Conservation (phyloP, 805 yeast genomes). For the Sungouiozyma ichnusensis region DNA sequence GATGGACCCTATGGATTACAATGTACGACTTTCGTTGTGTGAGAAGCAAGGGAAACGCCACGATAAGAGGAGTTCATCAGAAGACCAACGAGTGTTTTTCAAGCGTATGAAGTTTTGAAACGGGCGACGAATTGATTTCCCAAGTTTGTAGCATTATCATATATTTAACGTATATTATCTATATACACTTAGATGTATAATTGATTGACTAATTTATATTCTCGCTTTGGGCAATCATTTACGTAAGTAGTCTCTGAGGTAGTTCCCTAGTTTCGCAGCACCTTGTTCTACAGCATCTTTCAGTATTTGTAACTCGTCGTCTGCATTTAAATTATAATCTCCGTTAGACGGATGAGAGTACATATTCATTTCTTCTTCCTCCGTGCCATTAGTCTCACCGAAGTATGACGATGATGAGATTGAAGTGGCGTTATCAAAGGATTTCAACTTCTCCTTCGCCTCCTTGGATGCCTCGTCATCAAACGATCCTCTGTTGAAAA, state of each 20-base stretch:
- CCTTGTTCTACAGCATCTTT: constrained; percentile 92
- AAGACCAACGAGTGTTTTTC: background rate
- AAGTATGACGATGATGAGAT: constrained; percentile 90
- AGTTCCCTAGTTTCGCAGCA: constrained; percentile 77
- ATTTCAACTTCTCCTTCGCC: constrained; percentile 70
- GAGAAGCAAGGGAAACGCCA: background rate
- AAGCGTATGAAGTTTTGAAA: background rate
- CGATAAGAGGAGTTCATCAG: background rate
- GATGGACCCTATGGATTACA: constrained; percentile 6
- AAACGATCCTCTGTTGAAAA: constrained; percentile 77
- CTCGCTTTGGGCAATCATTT: constrained; percentile 13
- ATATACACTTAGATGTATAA: background rate
- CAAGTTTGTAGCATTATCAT: background rate
- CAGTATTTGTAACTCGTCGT: constrained; percentile 78
- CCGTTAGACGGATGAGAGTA: constrained; percentile 31
- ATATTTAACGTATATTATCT: background rate
- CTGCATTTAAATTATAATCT: constrained; percentile 63
- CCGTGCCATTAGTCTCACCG: constrained; percentile 53
- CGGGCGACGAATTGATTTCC: too few species aligned
- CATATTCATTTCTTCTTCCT: constrained; percentile 6
- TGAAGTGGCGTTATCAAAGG: constrained; percentile 77
- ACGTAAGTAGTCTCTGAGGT: constrained; percentile 75
- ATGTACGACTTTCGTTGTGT: background rate
- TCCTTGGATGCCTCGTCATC: constrained; percentile 71
- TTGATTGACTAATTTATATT: background rate